Conservation (phyloP, 2,329 filamentous ascomycete species). For the Apiospora sp. region DNA sequence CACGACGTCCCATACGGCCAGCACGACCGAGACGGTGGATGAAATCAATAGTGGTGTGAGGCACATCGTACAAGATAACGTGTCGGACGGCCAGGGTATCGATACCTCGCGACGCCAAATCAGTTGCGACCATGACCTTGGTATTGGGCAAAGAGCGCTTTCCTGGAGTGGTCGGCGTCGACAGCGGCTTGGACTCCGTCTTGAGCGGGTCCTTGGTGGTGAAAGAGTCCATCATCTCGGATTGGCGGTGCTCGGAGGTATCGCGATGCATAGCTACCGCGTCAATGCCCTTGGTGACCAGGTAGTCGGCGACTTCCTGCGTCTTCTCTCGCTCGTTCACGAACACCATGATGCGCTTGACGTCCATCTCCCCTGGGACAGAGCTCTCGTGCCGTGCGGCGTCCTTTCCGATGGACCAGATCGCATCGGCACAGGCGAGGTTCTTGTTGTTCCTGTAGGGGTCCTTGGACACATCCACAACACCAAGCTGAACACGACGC, state of each 20-base stretch:
- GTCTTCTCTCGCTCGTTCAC: slow-evolving; percentile 96
- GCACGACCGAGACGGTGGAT: slow-evolving; percentile 94
- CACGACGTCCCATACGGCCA: slow-evolving; percentile 90
- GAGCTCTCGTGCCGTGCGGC: slow-evolving; percentile 64
- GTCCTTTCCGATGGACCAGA: slow-evolving; percentile 91
- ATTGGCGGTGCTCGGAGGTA: slow-evolving; percentile 77
- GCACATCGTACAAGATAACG: slow-evolving; percentile 96
- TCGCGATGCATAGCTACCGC: slow-evolving; percentile 87
- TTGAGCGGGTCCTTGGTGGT: slow-evolving; percentile 58
- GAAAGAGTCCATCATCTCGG: slow-evolving; percentile 80
- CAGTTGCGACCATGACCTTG: slow-evolving; percentile 93
- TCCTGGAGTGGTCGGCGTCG: slow-evolving; percentile 31
- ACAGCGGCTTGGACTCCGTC: slow-evolving; percentile 27
- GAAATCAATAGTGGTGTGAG: slow-evolving; percentile 96
- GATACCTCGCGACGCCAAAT: slow-evolving; percentile 90
- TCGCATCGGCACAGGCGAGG: slow-evolving; percentile 91
- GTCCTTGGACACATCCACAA: slow-evolving; percentile 90
- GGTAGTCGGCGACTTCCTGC: slow-evolving; percentile 79
- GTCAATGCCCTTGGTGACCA: slow-evolving; percentile 86
- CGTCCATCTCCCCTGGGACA: slow-evolving; percentile 64
- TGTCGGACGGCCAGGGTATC: slow-evolving; percentile 91
- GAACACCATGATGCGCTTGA: slow-evolving; percentile 91
- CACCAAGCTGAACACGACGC: slow-evolving; percentile 89
- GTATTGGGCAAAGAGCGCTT: slow-evolving; percentile 72
- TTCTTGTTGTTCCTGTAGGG: slow-evolving; percentile 93